Evolutionary conservation across 2,329 filamentous ascomycete species (phyloP).

Genomic region (Alternaria sp.): DNA sequence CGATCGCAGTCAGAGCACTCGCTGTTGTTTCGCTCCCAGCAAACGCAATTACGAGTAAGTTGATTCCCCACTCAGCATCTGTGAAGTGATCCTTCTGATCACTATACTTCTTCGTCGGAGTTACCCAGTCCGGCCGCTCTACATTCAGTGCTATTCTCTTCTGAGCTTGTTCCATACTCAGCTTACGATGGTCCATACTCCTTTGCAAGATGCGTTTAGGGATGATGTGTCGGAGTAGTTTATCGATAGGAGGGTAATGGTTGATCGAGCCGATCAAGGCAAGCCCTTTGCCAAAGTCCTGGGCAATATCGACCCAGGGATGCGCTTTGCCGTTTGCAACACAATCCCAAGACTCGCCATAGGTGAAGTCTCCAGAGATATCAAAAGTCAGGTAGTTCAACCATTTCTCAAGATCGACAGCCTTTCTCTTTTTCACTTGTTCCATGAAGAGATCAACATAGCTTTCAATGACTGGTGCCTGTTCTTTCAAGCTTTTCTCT

Average conservation of each 20-base stretch:
- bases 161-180: conserved; percentile 34
- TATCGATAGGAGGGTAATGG: conserved; percentile 36
- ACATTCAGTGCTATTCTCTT: conserved; percentile 31
- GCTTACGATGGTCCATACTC: conserved; percentile 31
- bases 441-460: conserved; percentile 35
- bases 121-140: conserved; percentile 41
- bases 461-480: conserved; percentile 35
- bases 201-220: conserved; percentile 36
- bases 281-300: conserved; percentile 40
- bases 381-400: conserved; percentile 37
- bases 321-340: conserved; percentile 49
- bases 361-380: conserved; percentile 58
- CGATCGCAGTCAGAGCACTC: conserved; percentile 48
- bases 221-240: conserved; percentile 33
- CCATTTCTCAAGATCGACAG: conserved; percentile 28
- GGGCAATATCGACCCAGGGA: conserved; percentile 49
- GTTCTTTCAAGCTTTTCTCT: conserved; percentile 36
- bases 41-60: conserved; percentile 50
- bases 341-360: conserved; percentile 59
- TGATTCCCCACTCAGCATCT: conserved; percentile 50
- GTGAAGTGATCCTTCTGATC: conserved; percentile 30
- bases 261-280: conserved; percentile 41
- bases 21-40: conserved; percentile 58
- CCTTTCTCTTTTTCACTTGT: conserved; percentile 27
- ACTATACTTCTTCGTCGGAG: conserved; percentile 33